Evolutionary conservation across 1,284 basidiomycete species (phyloP).

Genomic region (Thelephora terrestris): DNA sequence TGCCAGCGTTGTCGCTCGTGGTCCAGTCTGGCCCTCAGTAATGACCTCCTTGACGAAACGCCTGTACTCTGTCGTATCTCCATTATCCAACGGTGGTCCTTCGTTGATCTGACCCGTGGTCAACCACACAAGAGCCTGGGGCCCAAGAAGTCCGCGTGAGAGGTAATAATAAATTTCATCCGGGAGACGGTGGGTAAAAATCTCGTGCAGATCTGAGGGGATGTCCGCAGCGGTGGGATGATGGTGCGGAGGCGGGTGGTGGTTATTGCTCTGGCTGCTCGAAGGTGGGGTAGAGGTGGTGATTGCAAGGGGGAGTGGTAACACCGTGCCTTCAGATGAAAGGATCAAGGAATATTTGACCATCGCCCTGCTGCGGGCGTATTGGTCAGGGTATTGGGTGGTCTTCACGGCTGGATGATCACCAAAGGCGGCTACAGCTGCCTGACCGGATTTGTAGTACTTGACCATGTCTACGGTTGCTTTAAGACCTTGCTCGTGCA

Average conservation of each 20-base stretch:
- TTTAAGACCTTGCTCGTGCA: constrained; percentile 72
- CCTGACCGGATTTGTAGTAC: constrained; percentile 80
- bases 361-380: constrained; percentile 84
- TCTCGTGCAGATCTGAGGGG: constrained; percentile 86
- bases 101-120: constrained; percentile 82
- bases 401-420: constrained; percentile 73
- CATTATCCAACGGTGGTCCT: constrained; percentile 86
- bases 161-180: constrained; percentile 97
- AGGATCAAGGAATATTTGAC: constrained; percentile 90
- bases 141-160: constrained; percentile 82
- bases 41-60: constrained; percentile 94
- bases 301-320: constrained; percentile 80
- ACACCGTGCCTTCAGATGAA: constrained; percentile 81
- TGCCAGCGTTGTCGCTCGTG: constrained; percentile 84
- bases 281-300: constrained; percentile 31
- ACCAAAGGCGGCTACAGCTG: constrained; percentile 67
- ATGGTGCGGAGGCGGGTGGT: constrained; percentile 34
- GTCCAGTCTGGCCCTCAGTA: constrained; percentile 86
- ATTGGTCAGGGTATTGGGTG: constrained; percentile 77
- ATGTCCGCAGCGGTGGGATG: constrained; percentile 79
- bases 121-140: constrained; percentile 86
- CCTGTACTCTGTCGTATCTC: constrained; percentile 90
- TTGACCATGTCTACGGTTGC: constrained; percentile 83
- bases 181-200: constrained; percentile 91
- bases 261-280: constrained; percentile 20